Evolutionary conservation across 2,329 filamentous ascomycete genomes (phyloP).

Genomic region (Fusarium zealandicum): DNA sequence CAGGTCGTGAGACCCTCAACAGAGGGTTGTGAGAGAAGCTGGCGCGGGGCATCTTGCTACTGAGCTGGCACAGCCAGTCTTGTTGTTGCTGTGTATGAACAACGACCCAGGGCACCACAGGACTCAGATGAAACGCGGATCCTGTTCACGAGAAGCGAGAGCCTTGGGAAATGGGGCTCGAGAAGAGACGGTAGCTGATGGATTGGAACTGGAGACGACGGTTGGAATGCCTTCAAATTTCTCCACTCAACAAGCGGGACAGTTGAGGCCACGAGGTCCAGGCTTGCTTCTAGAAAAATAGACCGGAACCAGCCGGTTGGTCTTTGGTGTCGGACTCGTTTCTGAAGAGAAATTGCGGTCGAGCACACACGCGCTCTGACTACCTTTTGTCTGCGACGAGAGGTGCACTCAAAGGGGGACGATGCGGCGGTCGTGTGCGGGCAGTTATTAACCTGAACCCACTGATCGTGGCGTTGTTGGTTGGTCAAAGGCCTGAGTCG

Average conservation of each 20-base stretch:
- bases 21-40: conserved; percentile 64
- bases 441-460: conserved; percentile 13
- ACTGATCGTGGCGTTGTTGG: conserved; percentile 29
- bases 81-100: neutral
- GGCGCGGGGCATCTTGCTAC: conserved; percentile 52
- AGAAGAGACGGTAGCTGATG: conserved; percentile 21
- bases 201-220: conserved; percentile 17
- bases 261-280: conserved; percentile 29
- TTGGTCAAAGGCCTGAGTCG: conserved; percentile 29
- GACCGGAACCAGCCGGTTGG: conserved; percentile 16
- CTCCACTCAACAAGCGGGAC: conserved; percentile 36
- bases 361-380: neutral
- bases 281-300: conserved; percentile 24
- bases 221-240: conserved; percentile 38
- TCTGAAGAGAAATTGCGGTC: conserved; percentile 14
- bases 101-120: neutral
- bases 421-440: conserved; percentile 16
- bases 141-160: conserved; percentile 1
- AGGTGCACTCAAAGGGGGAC: conserved; percentile 27
- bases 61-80: neutral
- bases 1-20: conserved; percentile 77
- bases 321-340: conserved; percentile 4
- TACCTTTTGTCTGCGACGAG: conserved; percentile 5
- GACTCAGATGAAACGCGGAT: neutral
- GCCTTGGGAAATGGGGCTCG: conserved; percentile 5